Percentiles rank a stretch among this genome's conserved stretches.
phyloP scores from a whole-genome alignment of 2,329 filamentous ascomycete genomes.

The Aspergillus pseudonomiae region DNA sequence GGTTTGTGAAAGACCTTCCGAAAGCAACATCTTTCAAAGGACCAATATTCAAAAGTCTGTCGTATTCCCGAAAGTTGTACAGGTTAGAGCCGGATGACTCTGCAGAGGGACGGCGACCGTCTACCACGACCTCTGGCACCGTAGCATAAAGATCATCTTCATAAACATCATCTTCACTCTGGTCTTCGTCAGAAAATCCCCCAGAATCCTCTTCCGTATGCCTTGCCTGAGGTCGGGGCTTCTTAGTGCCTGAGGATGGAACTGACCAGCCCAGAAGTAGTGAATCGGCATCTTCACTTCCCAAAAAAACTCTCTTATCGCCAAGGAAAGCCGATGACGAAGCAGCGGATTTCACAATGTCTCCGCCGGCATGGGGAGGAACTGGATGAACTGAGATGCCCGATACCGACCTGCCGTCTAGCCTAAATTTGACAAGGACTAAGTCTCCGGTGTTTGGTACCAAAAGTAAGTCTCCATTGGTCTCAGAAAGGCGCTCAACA shows the following conservation, averaged over 20 bases:
- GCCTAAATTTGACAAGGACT: conserved; percentile 75
- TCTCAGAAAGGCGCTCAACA: conserved; percentile 74
- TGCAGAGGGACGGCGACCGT: conserved; percentile 19
- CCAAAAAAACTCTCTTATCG: conserved; percentile 75
- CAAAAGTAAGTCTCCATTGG: conserved; percentile 82
- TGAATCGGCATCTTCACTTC: conserved; percentile 82
- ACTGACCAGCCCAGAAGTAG: conserved; percentile 77
- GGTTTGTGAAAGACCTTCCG: conserved; percentile 58
- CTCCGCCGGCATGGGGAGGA: conserved; percentile 63
- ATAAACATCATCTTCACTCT: conserved; percentile 62
- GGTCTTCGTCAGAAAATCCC: conserved; percentile 62
- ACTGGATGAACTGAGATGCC: conserved; percentile 75
- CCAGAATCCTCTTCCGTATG: conserved; percentile 52
- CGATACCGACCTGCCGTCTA: conserved; percentile 90
- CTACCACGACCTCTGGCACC: conserved; percentile 26
- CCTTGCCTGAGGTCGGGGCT: conserved; percentile 61
- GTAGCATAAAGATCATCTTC: conserved; percentile 55
- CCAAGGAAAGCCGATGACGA: conserved; percentile 72
- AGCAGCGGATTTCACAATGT: conserved; percentile 62
- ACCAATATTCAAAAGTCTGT: conserved; percentile 74
- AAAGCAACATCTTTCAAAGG: conserved; percentile 76
- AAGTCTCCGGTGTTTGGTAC: conserved; percentile 75
- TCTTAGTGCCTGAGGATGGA: conserved; percentile 63
- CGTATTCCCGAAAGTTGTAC: conserved; percentile 75
- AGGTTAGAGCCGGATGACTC: conserved; percentile 49